Evolutionary conservation across 768 basidiomycete genomes (phyloP).

Genomic region (Multifurca ochricompacta): DNA sequence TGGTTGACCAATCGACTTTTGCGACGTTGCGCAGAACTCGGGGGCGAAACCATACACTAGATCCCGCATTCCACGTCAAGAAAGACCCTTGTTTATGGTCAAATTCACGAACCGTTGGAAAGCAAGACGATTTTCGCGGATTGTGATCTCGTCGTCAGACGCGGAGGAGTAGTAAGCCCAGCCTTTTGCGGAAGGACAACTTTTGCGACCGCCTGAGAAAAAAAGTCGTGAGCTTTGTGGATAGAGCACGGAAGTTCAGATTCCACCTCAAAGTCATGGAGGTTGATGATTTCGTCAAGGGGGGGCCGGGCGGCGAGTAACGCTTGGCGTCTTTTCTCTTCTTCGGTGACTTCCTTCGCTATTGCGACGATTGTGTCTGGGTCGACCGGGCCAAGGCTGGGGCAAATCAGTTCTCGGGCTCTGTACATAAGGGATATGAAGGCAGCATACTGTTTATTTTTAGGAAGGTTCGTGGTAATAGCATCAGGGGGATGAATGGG

Average conservation of each 20-base stretch:
- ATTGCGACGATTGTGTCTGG: constrained; percentile 56
- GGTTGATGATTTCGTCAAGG: constrained; percentile 71
- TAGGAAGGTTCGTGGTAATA: constrained; percentile 69
- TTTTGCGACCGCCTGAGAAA: constrained; percentile 66
- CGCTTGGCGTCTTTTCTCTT: constrained; percentile 60
- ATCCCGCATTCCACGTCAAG: too few species aligned
- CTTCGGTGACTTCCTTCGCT: constrained; percentile 54
- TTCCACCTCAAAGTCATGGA: constrained; percentile 90
- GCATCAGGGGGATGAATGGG: constrained; percentile 84
- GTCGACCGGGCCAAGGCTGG: constrained; percentile 64
- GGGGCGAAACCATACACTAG: constrained; percentile 30
- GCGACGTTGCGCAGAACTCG: constrained; percentile 67
- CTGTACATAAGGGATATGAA: neutral
- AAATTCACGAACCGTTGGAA: constrained; percentile 63
- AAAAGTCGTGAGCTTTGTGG: neutral
- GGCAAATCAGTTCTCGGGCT: neutral
- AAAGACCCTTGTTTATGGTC: too few species aligned
- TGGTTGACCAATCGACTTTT: constrained; percentile 75
- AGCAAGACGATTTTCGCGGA: constrained; percentile 83
- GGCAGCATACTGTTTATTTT: constrained; percentile 58
- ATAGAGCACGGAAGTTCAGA: neutral
- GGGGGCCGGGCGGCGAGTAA: constrained; percentile 61
- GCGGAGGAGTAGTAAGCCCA: constrained; percentile 98
- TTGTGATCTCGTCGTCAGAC: constrained; percentile 90
- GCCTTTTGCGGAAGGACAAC: constrained; percentile 77